phyloP scores from a whole-genome alignment of 2,329 filamentous ascomycete species.

The Curvularia verruculosa region DNA sequence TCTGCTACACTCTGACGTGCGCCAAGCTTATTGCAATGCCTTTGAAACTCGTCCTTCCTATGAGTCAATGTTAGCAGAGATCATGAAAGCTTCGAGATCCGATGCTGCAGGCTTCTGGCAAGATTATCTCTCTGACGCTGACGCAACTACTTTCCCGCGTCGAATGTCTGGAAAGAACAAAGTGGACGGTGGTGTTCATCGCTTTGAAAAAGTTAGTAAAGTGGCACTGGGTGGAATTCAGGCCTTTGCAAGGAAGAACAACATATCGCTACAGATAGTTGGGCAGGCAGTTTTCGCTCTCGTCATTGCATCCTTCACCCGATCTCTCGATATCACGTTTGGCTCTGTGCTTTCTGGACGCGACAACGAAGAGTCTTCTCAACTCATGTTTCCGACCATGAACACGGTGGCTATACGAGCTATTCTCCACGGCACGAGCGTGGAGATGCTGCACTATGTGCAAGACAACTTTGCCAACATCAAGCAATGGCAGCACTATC shows the following conservation, averaged over 20 bases:
- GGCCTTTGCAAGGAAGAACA: conserved; percentile 67
- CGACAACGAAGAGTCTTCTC: conserved; percentile 71
- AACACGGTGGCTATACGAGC: conserved; percentile 81
- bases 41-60: conserved; percentile 56
- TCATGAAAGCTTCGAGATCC: conserved; percentile 56
- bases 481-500: conserved; percentile 75
- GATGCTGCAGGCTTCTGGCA: conserved; percentile 72
- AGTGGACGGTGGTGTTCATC: conserved; percentile 41
- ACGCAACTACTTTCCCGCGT: conserved; percentile 50
- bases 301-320: conserved; percentile 67
- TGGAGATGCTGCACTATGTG: conserved; percentile 72
- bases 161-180: conserved; percentile 2
- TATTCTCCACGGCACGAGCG: conserved; percentile 71
- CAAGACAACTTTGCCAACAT: conserved; percentile 72
- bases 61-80: conserved; percentile 61
- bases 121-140: conserved; percentile 65
- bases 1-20: conserved; percentile 74
- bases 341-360: conserved; percentile 84
- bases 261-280: conserved; percentile 76
- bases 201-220: conserved; percentile 56
- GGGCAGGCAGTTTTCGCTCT: conserved; percentile 79
- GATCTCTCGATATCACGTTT: conserved; percentile 76
- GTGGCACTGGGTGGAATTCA: conserved; percentile 54
- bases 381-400: conserved; percentile 85
- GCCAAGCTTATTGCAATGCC: conserved; percentile 64